Conservation (phyloP, 768 basidiomycete species). For the Boletus pseudo-olivaceus region DNA sequence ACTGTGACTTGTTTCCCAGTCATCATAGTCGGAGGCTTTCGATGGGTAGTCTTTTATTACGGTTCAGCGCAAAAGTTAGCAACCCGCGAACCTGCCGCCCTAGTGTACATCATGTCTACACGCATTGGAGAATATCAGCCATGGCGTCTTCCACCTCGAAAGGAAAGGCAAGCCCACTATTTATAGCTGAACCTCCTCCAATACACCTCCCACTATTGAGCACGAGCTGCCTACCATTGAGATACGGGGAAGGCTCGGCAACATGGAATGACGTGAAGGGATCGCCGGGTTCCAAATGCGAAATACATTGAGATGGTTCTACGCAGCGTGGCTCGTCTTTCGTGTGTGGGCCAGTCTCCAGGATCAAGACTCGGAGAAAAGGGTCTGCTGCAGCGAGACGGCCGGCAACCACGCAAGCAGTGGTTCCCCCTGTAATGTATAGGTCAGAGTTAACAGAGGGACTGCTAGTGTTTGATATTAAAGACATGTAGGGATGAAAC, state of each 20-base stretch:
- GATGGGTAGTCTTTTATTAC: neutral
- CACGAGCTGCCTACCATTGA: conserved; percentile 13
- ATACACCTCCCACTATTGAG: conserved; percentile 27
- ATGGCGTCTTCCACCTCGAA: neutral
- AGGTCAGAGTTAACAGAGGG: neutral
- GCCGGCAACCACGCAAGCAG: conserved; percentile 33
- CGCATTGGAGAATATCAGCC: neutral
- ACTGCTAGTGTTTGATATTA: neutral
- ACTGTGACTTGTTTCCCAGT: conserved; percentile 19
- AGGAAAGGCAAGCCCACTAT: conserved; percentile 38
- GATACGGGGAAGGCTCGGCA: conserved; percentile 13
- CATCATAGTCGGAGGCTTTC: conserved; percentile 50
- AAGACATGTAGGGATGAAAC: neutral
- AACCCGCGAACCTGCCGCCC: conserved; percentile 37
- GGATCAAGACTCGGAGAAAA: conserved; percentile 22
- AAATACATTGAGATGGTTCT: conserved; percentile 22
- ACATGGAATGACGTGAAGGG: conserved; percentile 17
- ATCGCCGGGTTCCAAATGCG: conserved; percentile 14
- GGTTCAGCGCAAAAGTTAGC: neutral
- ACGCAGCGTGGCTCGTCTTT: conserved; percentile 20
- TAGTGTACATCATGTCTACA: conserved; percentile 49
- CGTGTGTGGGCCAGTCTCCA: conserved; percentile 29
- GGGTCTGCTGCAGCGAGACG: conserved; percentile 27
- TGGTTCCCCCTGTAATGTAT: conserved; percentile 30
- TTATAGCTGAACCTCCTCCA: conserved; percentile 40